These are phyloP conservation scores for Volvox carteri DNA, from an alignment of 163 green algal genomes.

Conservation along the genomic window DNA sequence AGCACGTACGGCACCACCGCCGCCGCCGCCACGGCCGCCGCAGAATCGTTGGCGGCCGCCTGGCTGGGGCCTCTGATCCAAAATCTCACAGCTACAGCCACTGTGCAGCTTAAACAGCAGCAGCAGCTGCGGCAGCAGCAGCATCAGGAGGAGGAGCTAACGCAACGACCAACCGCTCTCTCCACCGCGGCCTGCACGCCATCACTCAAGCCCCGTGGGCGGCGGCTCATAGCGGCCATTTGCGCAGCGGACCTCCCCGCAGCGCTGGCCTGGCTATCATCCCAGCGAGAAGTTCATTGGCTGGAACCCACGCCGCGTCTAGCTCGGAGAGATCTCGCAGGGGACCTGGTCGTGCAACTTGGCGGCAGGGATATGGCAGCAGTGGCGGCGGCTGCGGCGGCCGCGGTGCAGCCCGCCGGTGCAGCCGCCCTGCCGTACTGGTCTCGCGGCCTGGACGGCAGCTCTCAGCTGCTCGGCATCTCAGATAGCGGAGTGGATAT, in stretches of 20 bases:
- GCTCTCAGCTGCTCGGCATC: constrained; percentile 84
- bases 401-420: not conserved
- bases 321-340: constrained; percentile 76
- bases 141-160: too few relatives aligned
- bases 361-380: not conserved
- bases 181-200: constrained; percentile 4
- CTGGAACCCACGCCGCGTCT: constrained; percentile 62
- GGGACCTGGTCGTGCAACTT: constrained; percentile 77
- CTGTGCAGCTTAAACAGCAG: too few relatives aligned
- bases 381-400: not conserved
- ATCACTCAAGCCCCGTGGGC: not conserved
- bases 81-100: not conserved
- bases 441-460: constrained; percentile 72
- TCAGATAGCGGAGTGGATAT: constrained; percentile 91
- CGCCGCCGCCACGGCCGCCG: not conserved
- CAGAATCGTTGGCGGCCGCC: not conserved
- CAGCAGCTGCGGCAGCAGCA: too few relatives aligned
- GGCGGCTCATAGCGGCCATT: constrained; percentile 7
- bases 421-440: constrained; percentile 76
- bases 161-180: not conserved
- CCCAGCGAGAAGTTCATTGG: constrained; percentile 59
- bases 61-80: constrained; percentile 10
- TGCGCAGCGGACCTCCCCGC: constrained; percentile 22
- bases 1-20: not conserved
- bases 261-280: constrained; percentile 66